Evolutionary conservation across 1,284 basidiomycete species (phyloP).

Genomic region (Cryptococcus deneoformans): DNA sequence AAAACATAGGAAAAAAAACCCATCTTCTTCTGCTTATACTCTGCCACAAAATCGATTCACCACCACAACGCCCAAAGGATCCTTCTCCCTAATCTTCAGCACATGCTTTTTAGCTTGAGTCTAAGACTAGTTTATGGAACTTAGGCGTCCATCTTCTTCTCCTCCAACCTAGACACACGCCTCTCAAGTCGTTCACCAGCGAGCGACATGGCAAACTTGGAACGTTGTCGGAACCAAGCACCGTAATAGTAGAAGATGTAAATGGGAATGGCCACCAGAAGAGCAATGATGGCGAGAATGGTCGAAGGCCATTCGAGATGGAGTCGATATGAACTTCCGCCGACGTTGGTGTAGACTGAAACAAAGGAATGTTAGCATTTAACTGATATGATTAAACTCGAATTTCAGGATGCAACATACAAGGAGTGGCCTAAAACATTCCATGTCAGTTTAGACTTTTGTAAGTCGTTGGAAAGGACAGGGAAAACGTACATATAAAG

Average conservation of each 20-base stretch:
- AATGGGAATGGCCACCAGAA: conserved; percentile 47
- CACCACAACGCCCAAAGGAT: no score
- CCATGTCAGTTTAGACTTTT: background rate
- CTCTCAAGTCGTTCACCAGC: conserved; percentile 23
- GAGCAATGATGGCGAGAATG: conserved; percentile 47
- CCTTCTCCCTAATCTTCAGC: no score
- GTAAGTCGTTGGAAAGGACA: background rate
- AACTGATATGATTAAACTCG: background rate
- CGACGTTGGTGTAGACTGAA: conserved; percentile 39
- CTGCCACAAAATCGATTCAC: no score
- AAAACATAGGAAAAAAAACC: no score
- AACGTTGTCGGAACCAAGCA: conserved; percentile 40
- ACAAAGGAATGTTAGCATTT: background rate
- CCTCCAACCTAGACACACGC: conserved; percentile 5
- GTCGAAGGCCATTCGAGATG: conserved; percentile 49
- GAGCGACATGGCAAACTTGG: conserved; percentile 47
- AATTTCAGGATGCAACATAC: conserved; percentile 8
- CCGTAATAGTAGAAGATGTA: conserved; percentile 52
- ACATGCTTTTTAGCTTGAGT: no score
- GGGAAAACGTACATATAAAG: conserved; percentile 32
- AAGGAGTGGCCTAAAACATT: conserved; percentile 31
- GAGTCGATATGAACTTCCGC: conserved; percentile 17
- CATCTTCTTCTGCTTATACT: no score
- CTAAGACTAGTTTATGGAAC: no score
- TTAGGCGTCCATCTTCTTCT: background rate